Conservation (phyloP, 169 alveolate species). For the Eimeria zaria region DNA sequence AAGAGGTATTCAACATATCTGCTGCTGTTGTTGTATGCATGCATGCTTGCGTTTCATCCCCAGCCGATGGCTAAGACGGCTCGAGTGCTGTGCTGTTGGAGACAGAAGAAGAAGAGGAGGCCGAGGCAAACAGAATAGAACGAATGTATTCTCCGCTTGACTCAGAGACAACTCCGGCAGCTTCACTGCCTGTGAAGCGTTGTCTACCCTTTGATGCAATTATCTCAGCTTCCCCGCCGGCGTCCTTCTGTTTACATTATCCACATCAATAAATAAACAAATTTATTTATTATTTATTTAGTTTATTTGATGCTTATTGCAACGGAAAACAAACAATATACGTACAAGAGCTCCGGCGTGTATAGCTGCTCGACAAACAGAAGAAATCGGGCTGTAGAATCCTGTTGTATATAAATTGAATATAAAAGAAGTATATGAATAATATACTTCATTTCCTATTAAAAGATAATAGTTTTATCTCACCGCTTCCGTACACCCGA, state of each 20-base stretch:
- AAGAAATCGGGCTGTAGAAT: conserved; percentile 92
- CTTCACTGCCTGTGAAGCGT: conserved; percentile 72
- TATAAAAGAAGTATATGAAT: not conserved
- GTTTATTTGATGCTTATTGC: too few relatives aligned
- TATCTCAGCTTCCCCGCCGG: conserved; percentile 86
- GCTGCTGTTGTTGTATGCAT: not conserved
- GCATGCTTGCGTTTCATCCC: not conserved
- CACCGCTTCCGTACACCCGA: conserved; percentile 79
- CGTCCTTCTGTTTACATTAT: conserved; percentile 58
- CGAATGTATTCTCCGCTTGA: conserved; percentile 71
- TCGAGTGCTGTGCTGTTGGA: not conserved
- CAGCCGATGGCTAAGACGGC: not conserved
- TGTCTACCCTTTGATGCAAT: conserved; percentile 39
- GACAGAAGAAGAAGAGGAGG: not conserved
- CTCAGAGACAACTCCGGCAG: conserved; percentile 34
- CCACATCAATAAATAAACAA: too few relatives aligned
- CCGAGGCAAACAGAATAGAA: conserved; percentile 48
- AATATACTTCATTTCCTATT: not conserved
- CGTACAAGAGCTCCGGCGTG: conserved; percentile 87
- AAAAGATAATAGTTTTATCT: not conserved
- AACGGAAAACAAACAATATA: too few relatives aligned
- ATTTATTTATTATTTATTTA: too few relatives aligned
- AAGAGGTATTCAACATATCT: too few relatives aligned
- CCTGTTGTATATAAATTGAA: conserved; percentile 87
- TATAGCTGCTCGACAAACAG: conserved; percentile 95